These are phyloP conservation scores for Thelonectria blattea DNA, from an alignment of 2,329 filamentous ascomycete species.

Conservation along the genomic window DNA sequence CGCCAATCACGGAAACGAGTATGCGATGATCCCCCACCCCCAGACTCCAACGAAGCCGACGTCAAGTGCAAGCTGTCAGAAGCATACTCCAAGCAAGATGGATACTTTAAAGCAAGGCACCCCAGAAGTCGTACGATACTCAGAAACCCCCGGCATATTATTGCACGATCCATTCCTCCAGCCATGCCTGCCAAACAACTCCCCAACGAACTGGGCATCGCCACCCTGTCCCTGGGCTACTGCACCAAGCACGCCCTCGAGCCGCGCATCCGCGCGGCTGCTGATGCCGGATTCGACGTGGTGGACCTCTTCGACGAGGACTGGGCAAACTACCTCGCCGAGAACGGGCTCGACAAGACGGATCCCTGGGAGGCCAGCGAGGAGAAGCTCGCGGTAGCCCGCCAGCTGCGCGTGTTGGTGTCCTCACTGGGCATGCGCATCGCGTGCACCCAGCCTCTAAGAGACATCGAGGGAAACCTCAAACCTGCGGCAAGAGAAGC, in stretches of 20 bases:
- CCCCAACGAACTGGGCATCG: conserved; percentile 23
- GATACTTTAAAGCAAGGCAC: background rate
- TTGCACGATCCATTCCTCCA: background rate
- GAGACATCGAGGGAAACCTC: conserved; percentile 24
- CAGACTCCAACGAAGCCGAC: background rate
- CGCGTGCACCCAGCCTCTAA: conserved; percentile 22
- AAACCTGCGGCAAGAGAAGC: conserved; percentile 9
- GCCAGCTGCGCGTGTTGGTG: conserved; percentile 10
- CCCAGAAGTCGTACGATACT: conserved; percentile 9
- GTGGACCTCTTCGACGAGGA: conserved; percentile 27
- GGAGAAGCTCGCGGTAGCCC: conserved; percentile 17
- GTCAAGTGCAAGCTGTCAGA: background rate
- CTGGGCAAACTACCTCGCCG: conserved; percentile 21
- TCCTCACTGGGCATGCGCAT: conserved; percentile 21
- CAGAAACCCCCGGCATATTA: background rate
- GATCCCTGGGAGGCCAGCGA: conserved; percentile 24
- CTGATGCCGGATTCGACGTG: conserved; percentile 18
- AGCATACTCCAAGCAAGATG: background rate
- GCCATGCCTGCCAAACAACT: conserved; percentile 15
- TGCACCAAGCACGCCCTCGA: conserved; percentile 19
- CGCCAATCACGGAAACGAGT: conserved; percentile 20
- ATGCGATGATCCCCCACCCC: background rate
- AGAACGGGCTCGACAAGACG: conserved; percentile 22
- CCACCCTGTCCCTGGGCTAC: conserved; percentile 22
- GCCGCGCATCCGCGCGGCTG: conserved; percentile 18